Percentiles rank a stretch among this genome's conserved stretches.
These are phyloP conservation scores for Cladophialophora chaetospira DNA, from an alignment of 2,329 filamentous ascomycete genomes.

Conservation along the genomic window DNA sequence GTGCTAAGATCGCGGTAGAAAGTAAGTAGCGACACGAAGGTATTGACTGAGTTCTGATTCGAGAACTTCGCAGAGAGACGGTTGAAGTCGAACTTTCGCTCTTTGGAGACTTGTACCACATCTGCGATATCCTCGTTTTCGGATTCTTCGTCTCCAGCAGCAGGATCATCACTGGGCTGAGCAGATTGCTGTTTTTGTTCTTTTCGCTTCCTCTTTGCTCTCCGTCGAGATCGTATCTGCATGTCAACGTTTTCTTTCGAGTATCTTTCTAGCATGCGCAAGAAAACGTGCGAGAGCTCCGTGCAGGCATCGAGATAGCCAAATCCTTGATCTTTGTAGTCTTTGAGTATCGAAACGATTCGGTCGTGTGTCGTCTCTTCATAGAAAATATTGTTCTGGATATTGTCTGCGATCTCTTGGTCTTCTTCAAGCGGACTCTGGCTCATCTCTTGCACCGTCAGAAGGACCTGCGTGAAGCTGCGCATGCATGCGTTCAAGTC, in stretches of 20 bases:
- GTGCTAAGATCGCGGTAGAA: constrained; percentile 79
- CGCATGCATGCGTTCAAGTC: constrained; percentile 86
- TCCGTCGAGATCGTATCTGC: constrained; percentile 81
- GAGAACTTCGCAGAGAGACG: constrained; percentile 80
- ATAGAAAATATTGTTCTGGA: constrained; percentile 95
- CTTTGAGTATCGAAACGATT: constrained; percentile 74
- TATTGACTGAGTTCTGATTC: constrained; percentile 82
- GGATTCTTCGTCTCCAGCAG: constrained; percentile 58
- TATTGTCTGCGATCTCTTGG: constrained; percentile 96
- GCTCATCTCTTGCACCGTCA: constrained; percentile 91
- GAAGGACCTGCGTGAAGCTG: constrained; percentile 90
- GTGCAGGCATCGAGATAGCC: constrained; percentile 91
- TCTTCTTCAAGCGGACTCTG: constrained; percentile 85
- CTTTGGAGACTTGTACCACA: constrained; percentile 70
- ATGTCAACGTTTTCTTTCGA: constrained; percentile 93
- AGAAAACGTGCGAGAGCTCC: constrained; percentile 86
- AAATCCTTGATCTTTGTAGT: constrained; percentile 92
- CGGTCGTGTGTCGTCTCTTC: constrained; percentile 92
- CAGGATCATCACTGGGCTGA: constrained; percentile 47
- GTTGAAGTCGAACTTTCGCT: constrained; percentile 92
- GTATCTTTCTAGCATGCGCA: constrained; percentile 88
- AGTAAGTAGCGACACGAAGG: constrained; percentile 76
- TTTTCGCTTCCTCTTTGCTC: constrained; percentile 72
- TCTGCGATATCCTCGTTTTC: constrained; percentile 74
- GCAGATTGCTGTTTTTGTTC: constrained; percentile 51